Conservation (phyloP, 371 early-diverging fungal genomes). For the Syncephalastrum racemosum region DNA sequence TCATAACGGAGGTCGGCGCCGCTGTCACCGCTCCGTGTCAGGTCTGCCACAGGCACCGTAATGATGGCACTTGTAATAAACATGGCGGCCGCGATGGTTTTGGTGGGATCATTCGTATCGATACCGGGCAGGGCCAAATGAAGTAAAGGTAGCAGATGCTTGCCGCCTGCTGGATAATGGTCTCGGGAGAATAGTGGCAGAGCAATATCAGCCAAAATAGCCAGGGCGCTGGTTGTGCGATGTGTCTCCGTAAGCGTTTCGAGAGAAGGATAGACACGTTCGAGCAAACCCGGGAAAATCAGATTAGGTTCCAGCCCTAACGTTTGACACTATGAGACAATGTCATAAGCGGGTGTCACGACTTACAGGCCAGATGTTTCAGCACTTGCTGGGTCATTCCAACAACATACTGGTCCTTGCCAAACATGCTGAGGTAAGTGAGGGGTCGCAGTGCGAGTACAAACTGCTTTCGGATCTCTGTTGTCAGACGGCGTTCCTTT, state of each 20-base stretch:
- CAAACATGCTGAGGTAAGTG: constrained; percentile 71
- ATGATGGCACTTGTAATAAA: constrained; percentile 73
- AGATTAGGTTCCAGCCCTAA: constrained; percentile 72
- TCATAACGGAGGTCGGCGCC: constrained; percentile 35
- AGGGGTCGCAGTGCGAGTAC: constrained; percentile 59
- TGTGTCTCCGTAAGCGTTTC: constrained; percentile 89
- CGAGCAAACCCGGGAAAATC: constrained; percentile 82
- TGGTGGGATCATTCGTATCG: constrained; percentile 87
- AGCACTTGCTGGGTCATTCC: constrained; percentile 68
- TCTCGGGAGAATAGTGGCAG: constrained; percentile 69
- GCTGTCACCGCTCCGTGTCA: constrained; percentile 32
- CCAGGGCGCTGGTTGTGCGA: constrained; percentile 80
- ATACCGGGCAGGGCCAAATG: constrained; percentile 84
- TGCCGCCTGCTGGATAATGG: constrained; percentile 84
- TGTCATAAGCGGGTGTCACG: not conserved
- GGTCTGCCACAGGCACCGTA: constrained; percentile 66
- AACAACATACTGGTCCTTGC: constrained; percentile 76
- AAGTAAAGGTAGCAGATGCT: constrained; percentile 74
- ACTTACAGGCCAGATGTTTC: constrained; percentile 64
- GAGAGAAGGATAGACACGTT: constrained; percentile 83
- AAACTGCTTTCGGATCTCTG: constrained; percentile 53
- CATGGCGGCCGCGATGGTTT: constrained; percentile 71
- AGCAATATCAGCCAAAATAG: constrained; percentile 65
- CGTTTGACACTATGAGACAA: not conserved
- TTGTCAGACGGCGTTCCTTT: constrained; percentile 54